Percentiles rank a stretch among this genome's conserved stretches.
Conservation (phyloP, 805 yeast species). For the Cephaloascus fragrans region DNA sequence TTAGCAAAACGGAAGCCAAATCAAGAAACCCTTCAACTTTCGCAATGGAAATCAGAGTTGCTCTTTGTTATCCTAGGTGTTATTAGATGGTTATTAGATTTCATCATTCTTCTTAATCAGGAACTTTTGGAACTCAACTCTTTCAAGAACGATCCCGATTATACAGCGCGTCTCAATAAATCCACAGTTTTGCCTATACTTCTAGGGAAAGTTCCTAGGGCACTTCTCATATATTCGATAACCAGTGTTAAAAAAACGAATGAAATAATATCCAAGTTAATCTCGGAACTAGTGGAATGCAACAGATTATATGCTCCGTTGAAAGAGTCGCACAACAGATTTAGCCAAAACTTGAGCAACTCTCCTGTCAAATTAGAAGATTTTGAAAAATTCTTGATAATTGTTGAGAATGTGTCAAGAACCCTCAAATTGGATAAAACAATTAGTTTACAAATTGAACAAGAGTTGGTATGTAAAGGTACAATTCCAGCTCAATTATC, state of each 20-base stretch:
- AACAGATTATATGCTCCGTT: constrained; percentile 36
- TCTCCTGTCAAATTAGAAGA: constrained; percentile 46
- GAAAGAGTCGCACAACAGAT: constrained; percentile 40
- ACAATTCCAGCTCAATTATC: constrained; percentile 36
- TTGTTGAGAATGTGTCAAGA: constrained; percentile 35
- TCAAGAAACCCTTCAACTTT: constrained; percentile 42
- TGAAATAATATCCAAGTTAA: constrained; percentile 46
- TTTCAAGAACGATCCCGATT: constrained; percentile 11
- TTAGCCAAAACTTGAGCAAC: constrained; percentile 34
- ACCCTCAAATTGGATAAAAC: constrained; percentile 7
- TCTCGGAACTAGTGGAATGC: constrained; percentile 35
- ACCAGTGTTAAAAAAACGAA: constrained; percentile 56
- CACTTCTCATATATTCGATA: constrained; percentile 55
- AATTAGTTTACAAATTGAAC: constrained; percentile 44
- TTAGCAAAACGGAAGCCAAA: constrained; percentile 48
- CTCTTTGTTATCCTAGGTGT: constrained; percentile 61
- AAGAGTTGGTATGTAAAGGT: constrained; percentile 52
- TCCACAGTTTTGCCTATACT: constrained; percentile 49
- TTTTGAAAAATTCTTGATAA: constrained; percentile 54
- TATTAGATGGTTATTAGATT: constrained; percentile 79
- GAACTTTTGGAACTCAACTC: constrained; percentile 45
- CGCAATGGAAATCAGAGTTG: constrained; percentile 51
- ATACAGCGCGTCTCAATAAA: constrained; percentile 11
- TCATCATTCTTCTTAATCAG: constrained; percentile 62
- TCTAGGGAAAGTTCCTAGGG: constrained; percentile 61